Evolutionary conservation across 1,284 basidiomycete species (phyloP).

Genomic region (Cryptococcus neoformans): DNA sequence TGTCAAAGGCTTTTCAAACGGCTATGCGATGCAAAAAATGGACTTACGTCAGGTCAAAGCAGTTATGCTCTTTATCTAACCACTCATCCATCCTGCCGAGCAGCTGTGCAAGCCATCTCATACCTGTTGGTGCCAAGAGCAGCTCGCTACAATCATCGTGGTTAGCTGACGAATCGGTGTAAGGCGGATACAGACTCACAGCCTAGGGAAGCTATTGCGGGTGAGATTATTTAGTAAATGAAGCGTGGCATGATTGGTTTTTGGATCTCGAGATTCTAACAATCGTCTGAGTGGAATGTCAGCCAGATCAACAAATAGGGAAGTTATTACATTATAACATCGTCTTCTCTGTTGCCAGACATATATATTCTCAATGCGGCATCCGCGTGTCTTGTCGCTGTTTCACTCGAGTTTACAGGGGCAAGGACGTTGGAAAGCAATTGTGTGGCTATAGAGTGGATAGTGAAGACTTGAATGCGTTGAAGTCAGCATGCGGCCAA

Average conservation of each 20-base stretch:
- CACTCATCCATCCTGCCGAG: conserved; percentile 58
- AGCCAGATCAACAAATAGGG: background rate
- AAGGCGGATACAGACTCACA: conserved; percentile 53
- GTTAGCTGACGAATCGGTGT: background rate
- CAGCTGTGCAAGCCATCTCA: conserved; percentile 52
- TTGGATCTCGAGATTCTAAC: conserved; percentile 63
- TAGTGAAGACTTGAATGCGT: conserved; percentile 24
- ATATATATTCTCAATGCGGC: conserved; percentile 26
- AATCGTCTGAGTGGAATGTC: conserved; percentile 60
- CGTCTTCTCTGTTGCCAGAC: conserved; percentile 36
- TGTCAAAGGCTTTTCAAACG: background rate
- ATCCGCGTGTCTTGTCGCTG: conserved; percentile 17
- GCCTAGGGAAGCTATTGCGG: conserved; percentile 55
- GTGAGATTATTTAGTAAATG: conserved; percentile 71
- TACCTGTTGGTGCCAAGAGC: conserved; percentile 17
- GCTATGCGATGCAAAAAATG: background rate
- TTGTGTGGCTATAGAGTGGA: conserved; percentile 38
- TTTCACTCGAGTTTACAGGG: conserved; percentile 16
- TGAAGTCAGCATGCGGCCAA: background rate
- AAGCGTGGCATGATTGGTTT: conserved; percentile 61
- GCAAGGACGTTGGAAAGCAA: conserved; percentile 45
- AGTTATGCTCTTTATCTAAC: conserved; percentile 62
- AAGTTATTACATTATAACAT: conserved; percentile 65
- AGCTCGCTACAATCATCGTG: conserved; percentile 6
- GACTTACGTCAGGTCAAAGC: conserved; percentile 71